Evolutionary conservation across 2,329 filamentous ascomycete species (phyloP).

Genomic region (Neopestalotiopsis sp.): DNA sequence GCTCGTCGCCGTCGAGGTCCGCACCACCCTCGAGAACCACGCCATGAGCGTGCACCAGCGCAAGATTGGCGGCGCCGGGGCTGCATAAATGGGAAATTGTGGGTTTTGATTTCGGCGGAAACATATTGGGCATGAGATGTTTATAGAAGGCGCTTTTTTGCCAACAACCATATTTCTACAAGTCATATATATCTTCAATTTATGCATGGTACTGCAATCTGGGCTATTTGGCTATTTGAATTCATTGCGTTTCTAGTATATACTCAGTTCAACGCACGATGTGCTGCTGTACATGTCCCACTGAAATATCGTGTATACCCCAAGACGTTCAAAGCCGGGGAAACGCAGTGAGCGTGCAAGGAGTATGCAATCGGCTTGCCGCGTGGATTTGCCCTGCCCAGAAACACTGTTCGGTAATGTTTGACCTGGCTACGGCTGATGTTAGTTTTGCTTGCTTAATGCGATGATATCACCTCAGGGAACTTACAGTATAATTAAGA

Average conservation of each 20-base stretch:
- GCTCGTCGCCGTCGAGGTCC: conserved; percentile 14
- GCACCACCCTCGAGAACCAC: conserved; percentile 18
- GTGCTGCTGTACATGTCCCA: not conserved
- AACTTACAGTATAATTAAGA: too few relatives aligned
- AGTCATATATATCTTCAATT: not conserved
- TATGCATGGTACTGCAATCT: not conserved
- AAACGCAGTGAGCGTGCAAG: not conserved
- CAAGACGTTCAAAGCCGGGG: not conserved
- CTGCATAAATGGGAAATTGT: not conserved
- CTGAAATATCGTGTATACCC: not conserved
- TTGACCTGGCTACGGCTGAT: too few relatives aligned
- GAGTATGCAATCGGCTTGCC: not conserved
- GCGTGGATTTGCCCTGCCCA: too few relatives aligned
- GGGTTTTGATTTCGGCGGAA: too few relatives aligned
- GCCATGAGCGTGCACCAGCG: conserved; percentile 8
- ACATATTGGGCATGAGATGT: too few relatives aligned
- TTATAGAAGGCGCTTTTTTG: not conserved
- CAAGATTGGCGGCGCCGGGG: not conserved
- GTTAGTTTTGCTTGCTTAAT: too few relatives aligned
- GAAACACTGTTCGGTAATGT: too few relatives aligned
- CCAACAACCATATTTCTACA: not conserved
- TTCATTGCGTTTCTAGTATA: not conserved
- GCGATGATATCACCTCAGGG: too few relatives aligned
- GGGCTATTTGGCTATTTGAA: not conserved
- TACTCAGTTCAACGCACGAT: not conserved